Evolutionary conservation across 208 protist genomes (phyloP).

Genomic region (Crithidia thermophila): DNA sequence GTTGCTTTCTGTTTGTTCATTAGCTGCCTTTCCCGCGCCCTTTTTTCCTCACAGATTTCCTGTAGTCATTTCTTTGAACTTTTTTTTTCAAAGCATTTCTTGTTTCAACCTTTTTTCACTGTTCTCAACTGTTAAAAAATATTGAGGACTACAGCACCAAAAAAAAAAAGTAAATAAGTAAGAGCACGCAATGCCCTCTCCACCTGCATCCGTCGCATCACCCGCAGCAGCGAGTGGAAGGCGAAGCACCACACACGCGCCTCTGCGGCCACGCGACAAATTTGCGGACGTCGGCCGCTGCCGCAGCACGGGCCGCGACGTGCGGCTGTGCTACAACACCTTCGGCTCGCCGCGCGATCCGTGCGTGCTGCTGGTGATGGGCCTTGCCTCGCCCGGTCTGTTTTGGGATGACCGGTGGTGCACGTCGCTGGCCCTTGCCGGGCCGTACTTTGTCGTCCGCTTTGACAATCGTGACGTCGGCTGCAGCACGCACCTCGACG

Average conservation of each 20-base stretch:
- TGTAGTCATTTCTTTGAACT: too few species aligned
- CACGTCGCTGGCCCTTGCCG: slow-evolving; percentile 30
- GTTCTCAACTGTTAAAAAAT: too few species aligned
- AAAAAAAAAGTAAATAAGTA: not conserved
- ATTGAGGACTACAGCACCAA: not conserved
- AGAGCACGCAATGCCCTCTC: not conserved
- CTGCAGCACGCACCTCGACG: slow-evolving; percentile 72
- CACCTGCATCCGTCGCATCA: too few species aligned
- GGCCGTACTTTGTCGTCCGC: slow-evolving; percentile 64
- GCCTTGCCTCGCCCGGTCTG: slow-evolving; percentile 46
- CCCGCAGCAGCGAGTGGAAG: not conserved
- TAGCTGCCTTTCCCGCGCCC: too few species aligned
- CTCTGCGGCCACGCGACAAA: slow-evolving; percentile 27
- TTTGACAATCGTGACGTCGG: slow-evolving; percentile 83
- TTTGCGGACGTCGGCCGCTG: slow-evolving; percentile 70
- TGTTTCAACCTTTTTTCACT: too few species aligned
- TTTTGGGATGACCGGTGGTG: slow-evolving; percentile 71
- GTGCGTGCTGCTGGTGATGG: slow-evolving; percentile 66
- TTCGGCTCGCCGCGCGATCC: slow-evolving; percentile 39
- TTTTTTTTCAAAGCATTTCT: too few species aligned
- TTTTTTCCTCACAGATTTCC: too few species aligned
- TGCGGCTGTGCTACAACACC: slow-evolving; percentile 73
- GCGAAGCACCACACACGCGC: not conserved
- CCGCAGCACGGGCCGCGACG: slow-evolving; percentile 38
- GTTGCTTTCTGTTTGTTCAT: too few species aligned